Base-by-base conservation (phyloP, 371 early-diverging fungal species). In the Capillidium heterosporum region DNA sequence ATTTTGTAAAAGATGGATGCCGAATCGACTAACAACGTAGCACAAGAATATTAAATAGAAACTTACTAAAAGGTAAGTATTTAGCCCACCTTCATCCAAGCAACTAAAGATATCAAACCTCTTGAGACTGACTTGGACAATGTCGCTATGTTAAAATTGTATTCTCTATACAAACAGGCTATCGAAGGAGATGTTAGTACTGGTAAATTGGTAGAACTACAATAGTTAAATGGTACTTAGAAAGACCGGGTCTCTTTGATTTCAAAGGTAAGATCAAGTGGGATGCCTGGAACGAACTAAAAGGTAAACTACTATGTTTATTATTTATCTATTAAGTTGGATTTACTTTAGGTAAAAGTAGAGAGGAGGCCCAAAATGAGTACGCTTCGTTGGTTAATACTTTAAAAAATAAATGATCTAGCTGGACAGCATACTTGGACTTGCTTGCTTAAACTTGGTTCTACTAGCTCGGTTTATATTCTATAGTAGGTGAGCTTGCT, bases 141-240 rank as follows among this genome's bases (percentile, higher is more conserved):
- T 72, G 80, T 79, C 21, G 72, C 74, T 32, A 74, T 87, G 42
- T 72, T 91, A 39, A 32, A 71, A 65, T 72, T 91, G 21, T 91
- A 92, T 65, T 80, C 68, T 32, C 71, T 80, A 55, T 92, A 66
- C 85, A 92, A 92, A 81, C 91, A 89, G 65, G 78, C 77, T 47
- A 85, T 72, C 59, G 67, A 74, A 40, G 92, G 92, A 52, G 82
- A 85, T 65, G 76, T 77, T 73, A 63, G 60, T 29, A 80, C 82
- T 41, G 41, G 73, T 71, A 59, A 59, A 57, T 41, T 32, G 15
- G n/a, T 39, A 4, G 43, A n/a, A 47, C 26, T 29, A 61, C 3
- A 15, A 23, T 32, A 44, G 29, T 32, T 13, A 1, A 21, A 39
- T 15, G 26, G 44, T 5, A 19, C 13, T 49, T 42, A 32, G 26